Evolutionary conservation across 2,329 filamentous ascomycete species (phyloP).

Genomic region (Graphium sp.): DNA sequence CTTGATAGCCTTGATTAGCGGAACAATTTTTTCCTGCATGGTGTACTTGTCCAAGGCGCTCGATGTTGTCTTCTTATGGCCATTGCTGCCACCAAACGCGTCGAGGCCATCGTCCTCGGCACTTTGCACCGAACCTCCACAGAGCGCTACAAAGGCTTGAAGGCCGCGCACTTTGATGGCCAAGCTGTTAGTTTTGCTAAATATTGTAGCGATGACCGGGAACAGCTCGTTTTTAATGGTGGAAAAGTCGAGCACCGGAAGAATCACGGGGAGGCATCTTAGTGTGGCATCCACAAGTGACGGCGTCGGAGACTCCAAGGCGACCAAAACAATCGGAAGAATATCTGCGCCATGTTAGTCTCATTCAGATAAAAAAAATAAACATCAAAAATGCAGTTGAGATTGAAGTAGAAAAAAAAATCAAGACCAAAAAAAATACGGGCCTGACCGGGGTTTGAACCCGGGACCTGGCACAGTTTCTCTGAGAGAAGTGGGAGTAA

Average conservation of each 20-base stretch:
- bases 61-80: conserved; percentile 42
- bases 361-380: background rate
- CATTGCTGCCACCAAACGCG: conserved; percentile 47
- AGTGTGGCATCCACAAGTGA: conserved; percentile 76
- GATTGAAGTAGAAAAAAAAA: too few species aligned
- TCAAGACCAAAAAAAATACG: too few species aligned
- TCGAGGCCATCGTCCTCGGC: conserved; percentile 55
- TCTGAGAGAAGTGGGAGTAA: too few species aligned
- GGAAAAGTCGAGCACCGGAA: conserved; percentile 84
- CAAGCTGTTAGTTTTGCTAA: conserved; percentile 82
- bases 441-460: too few species aligned
- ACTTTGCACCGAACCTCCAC: conserved; percentile 50
- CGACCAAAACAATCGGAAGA: conserved; percentile 67
- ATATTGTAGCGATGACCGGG: conserved; percentile 76
- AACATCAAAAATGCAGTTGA: too few species aligned
- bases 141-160: conserved; percentile 79
- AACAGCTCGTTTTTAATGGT: conserved; percentile 97
- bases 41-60: conserved; percentile 88
- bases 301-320: conserved; percentile 78
- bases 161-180: conserved; percentile 88
- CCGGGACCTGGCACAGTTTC: too few species aligned
- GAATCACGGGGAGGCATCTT: conserved; percentile 58
- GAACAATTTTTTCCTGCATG: conserved; percentile 93
- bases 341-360: conserved; percentile 41
- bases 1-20: conserved; percentile 80